Base-by-base conservation (phyloP, 148 eudicot species). In the Tetragonia tetragonoides region DNA sequence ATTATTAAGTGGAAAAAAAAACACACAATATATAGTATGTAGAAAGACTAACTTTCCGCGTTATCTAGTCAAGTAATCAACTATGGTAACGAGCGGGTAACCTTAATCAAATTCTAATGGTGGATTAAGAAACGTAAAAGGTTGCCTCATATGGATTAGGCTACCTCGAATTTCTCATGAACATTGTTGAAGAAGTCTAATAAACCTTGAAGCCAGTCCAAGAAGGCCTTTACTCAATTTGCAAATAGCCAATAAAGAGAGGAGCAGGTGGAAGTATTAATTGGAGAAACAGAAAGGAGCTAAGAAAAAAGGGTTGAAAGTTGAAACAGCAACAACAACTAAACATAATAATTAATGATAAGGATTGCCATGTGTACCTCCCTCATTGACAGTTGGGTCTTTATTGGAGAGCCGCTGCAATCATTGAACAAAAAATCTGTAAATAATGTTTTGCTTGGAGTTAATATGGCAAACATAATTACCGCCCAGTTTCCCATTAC, bases 401-500 rank as follows among this genome's bases (percentile, higher is more conserved):
- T 81, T 81, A 77, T 77, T 72, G 77, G 84, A 81, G 70, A 44
- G 38, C 84, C 84, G 68, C 81, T 78, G 54, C 80, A 67, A 82
- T 82, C 81, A 82, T 82, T 74, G 54, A 14, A 15, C 9, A 49
- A 73, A 12, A 42, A 20, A 53, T 65, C 62, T 75, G n/a, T 63
- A 17, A 42, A 5, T 44, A 3, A 15, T 38, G 23, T 16, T 41
- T 75, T 75, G 61, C 70, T 44, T 75, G 60, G 47, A 46, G 70
- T 64, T 44, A 75, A 65, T 64, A 18, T 63, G n/a, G 40, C 64
- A 40, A 7, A n/a, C 20, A 16, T 38, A 40, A 11, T 28, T 28
- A 28, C 34, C 34, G 34, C 1, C 34, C 34, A 28, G 34, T 28
- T 28, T 28, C 34, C 34, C 1, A 1, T 28, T 1, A 28, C 34